phyloP scores from a whole-genome alignment of 768 basidiomycete species.

The Heimioporus sp. region DNA sequence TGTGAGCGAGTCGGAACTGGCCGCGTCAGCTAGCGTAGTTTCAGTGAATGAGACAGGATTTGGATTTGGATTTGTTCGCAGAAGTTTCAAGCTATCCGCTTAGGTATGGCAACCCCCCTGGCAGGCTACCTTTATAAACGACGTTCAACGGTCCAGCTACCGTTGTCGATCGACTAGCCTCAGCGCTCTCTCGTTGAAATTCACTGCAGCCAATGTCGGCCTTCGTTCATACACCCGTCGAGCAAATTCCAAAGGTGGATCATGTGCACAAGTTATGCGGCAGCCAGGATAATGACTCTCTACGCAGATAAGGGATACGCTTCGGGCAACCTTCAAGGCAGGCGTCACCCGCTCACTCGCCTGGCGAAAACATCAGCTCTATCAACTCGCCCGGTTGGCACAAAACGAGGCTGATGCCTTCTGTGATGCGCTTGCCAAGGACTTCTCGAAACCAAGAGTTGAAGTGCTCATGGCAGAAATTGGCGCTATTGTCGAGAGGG shows the following conservation, averaged over 20 bases:
- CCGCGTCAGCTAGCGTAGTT: too few relatives aligned
- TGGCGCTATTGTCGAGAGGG: slow-evolving; percentile 39
- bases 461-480: slow-evolving; percentile 44
- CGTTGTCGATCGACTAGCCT: too few relatives aligned
- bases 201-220: slow-evolving; percentile 8
- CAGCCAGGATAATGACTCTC: not conserved
- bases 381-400: slow-evolving; percentile 56
- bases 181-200: too few relatives aligned
- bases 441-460: slow-evolving; percentile 47
- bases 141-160: too few relatives aligned
- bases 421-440: slow-evolving; percentile 40
- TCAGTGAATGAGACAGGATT: too few relatives aligned
- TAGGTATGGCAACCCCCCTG: too few relatives aligned
- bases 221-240: slow-evolving; percentile 15
- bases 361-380: slow-evolving; percentile 65
- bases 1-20: too few relatives aligned
- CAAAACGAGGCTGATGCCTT: slow-evolving; percentile 61
- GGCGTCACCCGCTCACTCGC: slow-evolving; percentile 49
- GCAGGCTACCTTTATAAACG: too few relatives aligned
- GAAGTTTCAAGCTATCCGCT: too few relatives aligned
- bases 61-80: too few relatives aligned
- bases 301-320: slow-evolving; percentile 32
- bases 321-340: slow-evolving; percentile 49
- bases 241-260: slow-evolving; percentile 25
- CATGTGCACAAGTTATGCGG: too few relatives aligned